Evolutionary conservation across 306 rosid species (phyloP), one percentile per base, ranked within the genome.

Genomic region (Crataegus laevigata): DNA sequence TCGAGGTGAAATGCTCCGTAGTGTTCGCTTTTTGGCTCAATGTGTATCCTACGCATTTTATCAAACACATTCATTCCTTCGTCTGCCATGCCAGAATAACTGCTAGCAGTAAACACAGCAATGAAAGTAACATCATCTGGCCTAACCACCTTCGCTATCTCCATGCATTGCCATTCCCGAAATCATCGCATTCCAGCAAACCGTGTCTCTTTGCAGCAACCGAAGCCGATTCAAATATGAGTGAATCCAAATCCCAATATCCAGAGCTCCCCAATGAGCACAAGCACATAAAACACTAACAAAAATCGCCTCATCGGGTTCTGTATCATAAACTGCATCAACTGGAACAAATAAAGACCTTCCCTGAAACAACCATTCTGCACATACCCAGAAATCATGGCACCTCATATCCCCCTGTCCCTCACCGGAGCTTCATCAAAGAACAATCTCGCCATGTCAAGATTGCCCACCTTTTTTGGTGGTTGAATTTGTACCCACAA

Each of bases 301-400:
- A 58, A 86, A 87, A 66, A 92, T 76, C 22, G 92, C 87, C 58
- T 92, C 98, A 74, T 92, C 92, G 24, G 94, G 87, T 66, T 75
- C 89, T 40, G 75, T 57, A 43, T 83, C 86, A n/a, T 67, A 43
- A 50, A 26, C 88, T 90, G 94, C 88, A 88, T 83, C 85, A 67
- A 72, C 77, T 80, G 87, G 72, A 90, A 90, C 83, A 90, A 22
- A 69, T 76, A 80, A 52, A 93, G 88, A 17, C 90, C 88, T 78
- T 93, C 98, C 77, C 86, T 90, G 67, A 93, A 93, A 72, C 93
- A 93, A 84, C 78, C 78, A 58, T 89, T 87, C 34, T 85, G 91
- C 62, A 90, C 89, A 79, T 89, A 91, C 68, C 96, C 93, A 64
- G 93, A 93, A 72, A 91, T 84, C 97, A 93, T 91, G 22, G 97